Evolutionary conservation across 75 land plant species (phyloP).

Genomic region (Pseudotsuga menziesii): DNA sequence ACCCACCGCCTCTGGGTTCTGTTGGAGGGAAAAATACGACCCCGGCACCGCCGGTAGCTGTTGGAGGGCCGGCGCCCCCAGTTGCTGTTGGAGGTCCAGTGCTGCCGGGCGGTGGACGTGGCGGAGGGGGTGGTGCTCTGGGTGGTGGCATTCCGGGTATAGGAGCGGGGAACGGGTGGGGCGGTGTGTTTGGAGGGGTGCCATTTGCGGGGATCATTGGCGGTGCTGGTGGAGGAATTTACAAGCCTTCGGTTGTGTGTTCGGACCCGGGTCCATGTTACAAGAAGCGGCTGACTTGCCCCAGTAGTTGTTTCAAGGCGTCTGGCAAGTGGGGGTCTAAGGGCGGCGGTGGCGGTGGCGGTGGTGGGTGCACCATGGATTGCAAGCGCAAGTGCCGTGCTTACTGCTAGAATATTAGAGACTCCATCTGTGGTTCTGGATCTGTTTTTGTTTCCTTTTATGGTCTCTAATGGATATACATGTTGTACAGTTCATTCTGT

Average conservation of each 20-base stretch:
- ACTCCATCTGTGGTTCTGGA: no score
- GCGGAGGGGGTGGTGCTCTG: background rate
- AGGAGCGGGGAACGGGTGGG: background rate
- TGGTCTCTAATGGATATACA: no score
- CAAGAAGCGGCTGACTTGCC: background rate
- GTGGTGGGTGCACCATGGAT: background rate
- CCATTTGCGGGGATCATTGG: background rate
- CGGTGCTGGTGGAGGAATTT: background rate
- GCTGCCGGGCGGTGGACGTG: no score
- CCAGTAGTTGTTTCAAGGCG: background rate
- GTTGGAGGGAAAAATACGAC: no score
- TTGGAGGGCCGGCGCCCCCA: no score
- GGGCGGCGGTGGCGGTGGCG: background rate
- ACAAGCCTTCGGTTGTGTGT: background rate
- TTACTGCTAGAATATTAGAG: background rate
- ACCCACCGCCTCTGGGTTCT: no score
- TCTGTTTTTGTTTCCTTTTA: no score
- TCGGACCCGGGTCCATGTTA: background rate
- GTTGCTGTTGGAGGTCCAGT: no score
- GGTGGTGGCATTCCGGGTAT: background rate
- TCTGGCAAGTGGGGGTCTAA: background rate
- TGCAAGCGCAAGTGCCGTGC: background rate
- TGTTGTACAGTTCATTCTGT: no score
- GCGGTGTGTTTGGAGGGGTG: conserved; percentile 4
- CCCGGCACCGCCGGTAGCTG: no score